phyloP scores from a whole-genome alignment of 2,329 filamentous ascomycete species.

The Apiospora pterosperma region DNA sequence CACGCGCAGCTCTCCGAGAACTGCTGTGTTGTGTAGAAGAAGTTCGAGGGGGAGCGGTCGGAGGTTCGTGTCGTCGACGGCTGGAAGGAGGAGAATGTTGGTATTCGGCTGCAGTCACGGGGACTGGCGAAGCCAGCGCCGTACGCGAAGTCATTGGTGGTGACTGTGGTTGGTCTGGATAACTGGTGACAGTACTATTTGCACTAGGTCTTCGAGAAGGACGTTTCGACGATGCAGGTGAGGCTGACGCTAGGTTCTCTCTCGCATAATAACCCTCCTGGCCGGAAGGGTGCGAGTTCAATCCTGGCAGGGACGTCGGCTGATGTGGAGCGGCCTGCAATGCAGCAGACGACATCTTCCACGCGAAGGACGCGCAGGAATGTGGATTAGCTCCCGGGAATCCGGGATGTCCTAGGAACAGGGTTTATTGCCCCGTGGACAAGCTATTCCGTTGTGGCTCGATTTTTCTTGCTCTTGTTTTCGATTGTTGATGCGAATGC shows the following conservation, averaged over 20 bases:
- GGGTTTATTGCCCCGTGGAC: background rate
- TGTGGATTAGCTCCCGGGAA: background rate
- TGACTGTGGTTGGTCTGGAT: constrained; percentile 30
- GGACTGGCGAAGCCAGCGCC: constrained; percentile 39
- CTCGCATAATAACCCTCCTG: constrained; percentile 56
- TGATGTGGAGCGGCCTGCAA: constrained; percentile 59
- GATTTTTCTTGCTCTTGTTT: background rate
- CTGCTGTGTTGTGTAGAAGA: constrained; percentile 66
- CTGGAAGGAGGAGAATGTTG: constrained; percentile 37
- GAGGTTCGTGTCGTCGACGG: constrained; percentile 60
- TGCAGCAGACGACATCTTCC: constrained; percentile 61
- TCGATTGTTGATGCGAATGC: background rate
- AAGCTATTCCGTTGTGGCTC: background rate
- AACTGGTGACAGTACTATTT: constrained; percentile 36
- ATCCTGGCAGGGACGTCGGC: constrained; percentile 41
- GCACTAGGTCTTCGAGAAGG: constrained; percentile 52
- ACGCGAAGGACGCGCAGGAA: constrained; percentile 25
- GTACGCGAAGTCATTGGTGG: constrained; percentile 47
- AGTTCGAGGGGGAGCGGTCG: constrained; percentile 74
- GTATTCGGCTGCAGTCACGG: constrained; percentile 39
- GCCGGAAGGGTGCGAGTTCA: constrained; percentile 47
- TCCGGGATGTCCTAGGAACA: background rate
- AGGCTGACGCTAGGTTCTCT: constrained; percentile 39
- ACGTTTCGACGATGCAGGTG: constrained; percentile 50
- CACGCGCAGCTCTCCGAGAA: constrained; percentile 41